These are phyloP conservation scores for Bruguiera gymnorhiza DNA, from an alignment of 345 rosid species.

Conservation along the genomic window DNA sequence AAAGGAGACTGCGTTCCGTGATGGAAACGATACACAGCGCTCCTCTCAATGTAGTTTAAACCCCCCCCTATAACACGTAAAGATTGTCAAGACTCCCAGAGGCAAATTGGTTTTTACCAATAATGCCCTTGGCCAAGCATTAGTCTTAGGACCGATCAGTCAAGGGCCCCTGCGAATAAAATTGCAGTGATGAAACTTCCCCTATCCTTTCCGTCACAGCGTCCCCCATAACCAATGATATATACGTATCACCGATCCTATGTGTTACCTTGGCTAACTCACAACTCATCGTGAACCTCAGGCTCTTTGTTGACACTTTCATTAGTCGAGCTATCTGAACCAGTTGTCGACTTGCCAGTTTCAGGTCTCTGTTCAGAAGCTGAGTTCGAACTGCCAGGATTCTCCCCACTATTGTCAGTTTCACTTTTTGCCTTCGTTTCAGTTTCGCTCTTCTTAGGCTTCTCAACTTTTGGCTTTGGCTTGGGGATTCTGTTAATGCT, in stretches of 20 bases:
- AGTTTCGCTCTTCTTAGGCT: conserved; percentile 57
- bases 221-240: neutral
- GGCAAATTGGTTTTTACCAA: neutral
- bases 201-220: neutral
- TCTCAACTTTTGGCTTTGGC: conserved; percentile 86
- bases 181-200: neutral
- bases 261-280: conserved; percentile 10
- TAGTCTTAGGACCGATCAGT: neutral
- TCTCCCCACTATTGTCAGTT: conserved; percentile 38
- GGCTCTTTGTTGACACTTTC: conserved; percentile 27
- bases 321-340: conserved; percentile 20
- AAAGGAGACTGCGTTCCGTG: too few relatives aligned
- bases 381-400: conserved; percentile 26
- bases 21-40: too few relatives aligned
- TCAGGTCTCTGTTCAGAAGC: conserved; percentile 28
- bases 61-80: too few relatives aligned
- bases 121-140: neutral
- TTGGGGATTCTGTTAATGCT: conserved; percentile 69
- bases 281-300: conserved; percentile 60
- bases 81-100: neutral
- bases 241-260: neutral
- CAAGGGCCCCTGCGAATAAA: neutral
- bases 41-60: too few relatives aligned
- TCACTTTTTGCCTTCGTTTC: conserved; percentile 42
- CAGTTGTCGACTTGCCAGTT: conserved; percentile 26